These are phyloP conservation scores for Cryomyces minteri DNA, from an alignment of 495 filamentous ascomycete genomes.

Conservation along the genomic window DNA sequence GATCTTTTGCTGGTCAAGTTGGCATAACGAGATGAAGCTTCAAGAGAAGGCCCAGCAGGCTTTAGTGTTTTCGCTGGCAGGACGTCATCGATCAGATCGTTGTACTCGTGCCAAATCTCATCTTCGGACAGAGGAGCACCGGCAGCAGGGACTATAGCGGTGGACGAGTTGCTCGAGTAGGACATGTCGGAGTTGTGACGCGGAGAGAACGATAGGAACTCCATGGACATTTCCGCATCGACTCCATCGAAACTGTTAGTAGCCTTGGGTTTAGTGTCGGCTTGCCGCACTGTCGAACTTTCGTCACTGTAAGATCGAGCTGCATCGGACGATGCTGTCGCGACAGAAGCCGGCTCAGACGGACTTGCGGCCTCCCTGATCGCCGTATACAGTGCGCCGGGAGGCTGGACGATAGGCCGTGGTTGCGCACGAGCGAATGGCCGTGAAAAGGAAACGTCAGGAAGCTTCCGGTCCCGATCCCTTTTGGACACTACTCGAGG, in stretches of 20 bases:
- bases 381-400: slow-evolving; percentile 2
- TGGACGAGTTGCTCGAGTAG: slow-evolving; percentile 49
- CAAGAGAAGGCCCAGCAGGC: not conserved
- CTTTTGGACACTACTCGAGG: slow-evolving; percentile 62
- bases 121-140: slow-evolving; percentile 49
- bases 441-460: slow-evolving; percentile 70
- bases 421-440: slow-evolving; percentile 40
- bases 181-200: slow-evolving; percentile 51
- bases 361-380: no score
- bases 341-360: no score
- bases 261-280: not conserved
- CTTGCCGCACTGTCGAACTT: not conserved
- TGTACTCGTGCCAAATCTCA: slow-evolving; percentile 89
- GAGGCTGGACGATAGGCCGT: slow-evolving; percentile 22
- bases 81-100: slow-evolving; percentile 69
- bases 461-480: slow-evolving; percentile 47
- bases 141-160: slow-evolving; percentile 40
- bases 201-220: slow-evolving; percentile 59
- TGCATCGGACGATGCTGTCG: no score
- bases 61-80: slow-evolving; percentile 24
- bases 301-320: no score
- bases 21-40: no score
- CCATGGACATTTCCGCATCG: slow-evolving; percentile 7
- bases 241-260: not conserved
- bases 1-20: no score